Conservation (phyloP, 495 filamentous ascomycete genomes). For the Penicillium steckii region DNA sequence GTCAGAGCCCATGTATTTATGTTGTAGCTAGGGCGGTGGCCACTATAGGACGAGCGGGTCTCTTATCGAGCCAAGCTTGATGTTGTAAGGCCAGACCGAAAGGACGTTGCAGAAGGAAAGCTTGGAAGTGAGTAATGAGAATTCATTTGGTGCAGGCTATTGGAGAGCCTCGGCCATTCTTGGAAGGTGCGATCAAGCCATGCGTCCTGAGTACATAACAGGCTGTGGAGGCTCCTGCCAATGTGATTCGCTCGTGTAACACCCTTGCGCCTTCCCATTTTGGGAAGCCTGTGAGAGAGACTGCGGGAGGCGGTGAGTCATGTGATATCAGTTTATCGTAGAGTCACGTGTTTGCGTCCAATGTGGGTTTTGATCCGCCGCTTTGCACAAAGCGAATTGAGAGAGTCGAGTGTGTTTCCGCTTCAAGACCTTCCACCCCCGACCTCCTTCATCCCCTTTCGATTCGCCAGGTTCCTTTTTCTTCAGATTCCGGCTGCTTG, state of each 20-base stretch:
- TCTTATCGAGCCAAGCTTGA: background rate
- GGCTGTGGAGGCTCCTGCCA: background rate
- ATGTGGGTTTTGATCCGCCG: conserved; percentile 50
- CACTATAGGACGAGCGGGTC: conserved; percentile 10
- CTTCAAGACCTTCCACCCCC: conserved; percentile 14
- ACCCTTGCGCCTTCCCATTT: background rate
- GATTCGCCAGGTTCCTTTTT: conserved; percentile 10
- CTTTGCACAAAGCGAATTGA: conserved; percentile 37
- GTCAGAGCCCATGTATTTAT: too few species aligned
- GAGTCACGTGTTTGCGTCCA: conserved; percentile 16
- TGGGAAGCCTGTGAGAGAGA: background rate
- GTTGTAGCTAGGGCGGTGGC: conserved; percentile 26
- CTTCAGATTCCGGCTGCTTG: conserved; percentile 5
- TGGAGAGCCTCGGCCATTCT: background rate
- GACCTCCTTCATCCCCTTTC: conserved; percentile 4
- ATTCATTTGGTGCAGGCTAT: background rate
- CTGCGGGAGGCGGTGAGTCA: conserved; percentile 36
- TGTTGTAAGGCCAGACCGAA: background rate
- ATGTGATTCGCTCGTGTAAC: conserved; percentile 4
- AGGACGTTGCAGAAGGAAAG: too few species aligned
- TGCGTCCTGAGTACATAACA: background rate
- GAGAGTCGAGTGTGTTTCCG: conserved; percentile 36
- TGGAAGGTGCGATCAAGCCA: background rate
- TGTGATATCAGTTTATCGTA: conserved; percentile 23
- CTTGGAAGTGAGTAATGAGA: background rate